A percentile compares a stretch with the other conserved stretches of the same genome.
Conservation (phyloP, 2,329 filamentous ascomycete genomes). For the Hymenoscyphus linearis region DNA sequence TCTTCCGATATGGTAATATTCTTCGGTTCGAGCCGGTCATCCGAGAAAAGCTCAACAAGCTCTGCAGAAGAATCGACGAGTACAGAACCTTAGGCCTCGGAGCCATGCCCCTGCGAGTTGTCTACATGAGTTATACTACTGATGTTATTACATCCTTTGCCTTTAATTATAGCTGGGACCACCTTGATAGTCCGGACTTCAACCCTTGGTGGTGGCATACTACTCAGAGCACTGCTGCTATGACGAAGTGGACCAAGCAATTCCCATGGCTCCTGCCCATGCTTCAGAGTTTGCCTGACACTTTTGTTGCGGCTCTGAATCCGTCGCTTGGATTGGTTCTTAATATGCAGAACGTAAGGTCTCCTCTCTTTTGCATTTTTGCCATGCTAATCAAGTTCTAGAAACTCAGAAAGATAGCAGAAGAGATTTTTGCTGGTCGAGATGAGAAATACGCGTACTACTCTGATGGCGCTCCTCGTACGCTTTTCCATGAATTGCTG, state of each 20-base stretch:
- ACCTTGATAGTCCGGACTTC: conserved; percentile 22
- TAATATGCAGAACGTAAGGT: conserved; percentile 13
- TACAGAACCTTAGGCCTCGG: conserved; percentile 9
- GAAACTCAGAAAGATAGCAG: conserved; percentile 11
- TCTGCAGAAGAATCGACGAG: conserved; percentile 18
- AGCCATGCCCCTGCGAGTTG: conserved; percentile 15
- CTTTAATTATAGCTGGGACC: conserved; percentile 23
- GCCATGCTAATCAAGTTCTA: not conserved
- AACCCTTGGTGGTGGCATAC: conserved; percentile 18
- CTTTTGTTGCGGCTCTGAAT: conserved; percentile 10
- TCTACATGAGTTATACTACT: conserved; percentile 19
- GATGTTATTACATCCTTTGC: conserved; percentile 31
- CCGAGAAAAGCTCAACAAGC: conserved; percentile 17
- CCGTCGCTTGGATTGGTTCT: conserved; percentile 15
- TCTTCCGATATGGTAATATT: conserved; percentile 20
- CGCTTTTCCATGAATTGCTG: conserved; percentile 19
- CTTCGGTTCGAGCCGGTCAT: conserved; percentile 20
- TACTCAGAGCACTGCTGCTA: conserved; percentile 11
- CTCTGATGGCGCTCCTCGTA: conserved; percentile 5
- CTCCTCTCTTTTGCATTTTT: not conserved
- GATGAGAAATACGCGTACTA: conserved; percentile 7
- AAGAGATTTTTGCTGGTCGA: conserved; percentile 7
- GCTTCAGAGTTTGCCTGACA: conserved; percentile 9
- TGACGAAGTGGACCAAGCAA: conserved; percentile 19
- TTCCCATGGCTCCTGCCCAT: conserved; percentile 17